These are phyloP conservation scores for Boletus sp. DNA, from an alignment of 768 basidiomycete species.

Conservation along the genomic window DNA sequence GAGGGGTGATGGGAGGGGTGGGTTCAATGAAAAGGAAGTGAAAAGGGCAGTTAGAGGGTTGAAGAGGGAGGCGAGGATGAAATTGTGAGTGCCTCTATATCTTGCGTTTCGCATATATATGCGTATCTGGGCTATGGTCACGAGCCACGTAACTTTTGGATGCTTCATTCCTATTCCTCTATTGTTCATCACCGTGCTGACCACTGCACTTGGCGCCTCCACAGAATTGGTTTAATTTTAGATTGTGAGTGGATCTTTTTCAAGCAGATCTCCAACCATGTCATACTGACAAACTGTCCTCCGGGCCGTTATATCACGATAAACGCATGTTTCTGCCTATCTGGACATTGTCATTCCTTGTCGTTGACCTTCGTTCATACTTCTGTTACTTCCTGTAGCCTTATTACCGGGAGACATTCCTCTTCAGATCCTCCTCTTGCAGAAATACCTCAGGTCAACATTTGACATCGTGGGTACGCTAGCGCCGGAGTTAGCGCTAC, in stretches of 20 bases:
- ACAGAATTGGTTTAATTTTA: constrained; percentile 31
- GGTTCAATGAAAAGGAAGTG: constrained; percentile 70
- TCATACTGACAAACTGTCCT: constrained; percentile 7
- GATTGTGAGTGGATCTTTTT: constrained; percentile 20
- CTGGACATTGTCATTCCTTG: neutral
- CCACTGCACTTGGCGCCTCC: neutral
- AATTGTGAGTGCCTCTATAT: constrained; percentile 52
- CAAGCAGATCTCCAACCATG: neutral
- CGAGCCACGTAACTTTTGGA: neutral
- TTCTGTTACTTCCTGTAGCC: constrained; percentile 38
- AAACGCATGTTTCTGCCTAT: neutral
- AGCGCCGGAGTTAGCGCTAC: constrained; percentile 60
- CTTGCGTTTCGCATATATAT: neutral
- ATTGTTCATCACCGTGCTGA: constrained; percentile 7
- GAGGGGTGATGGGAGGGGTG: constrained; percentile 46
- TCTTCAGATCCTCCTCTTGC: constrained; percentile 77
- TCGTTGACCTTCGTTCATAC: neutral
- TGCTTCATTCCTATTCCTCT: neutral
- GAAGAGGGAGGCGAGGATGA: constrained; percentile 66
- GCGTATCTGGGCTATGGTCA: neutral
- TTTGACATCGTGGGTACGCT: constrained; percentile 80
- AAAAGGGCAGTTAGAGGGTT: constrained; percentile 61
- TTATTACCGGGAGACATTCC: constrained; percentile 83
- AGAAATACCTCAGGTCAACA: constrained; percentile 80
- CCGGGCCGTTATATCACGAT: neutral